Evolutionary conservation across 352 stramenopile genomes (phyloP).

Genomic region (Pythium folliculosum): DNA sequence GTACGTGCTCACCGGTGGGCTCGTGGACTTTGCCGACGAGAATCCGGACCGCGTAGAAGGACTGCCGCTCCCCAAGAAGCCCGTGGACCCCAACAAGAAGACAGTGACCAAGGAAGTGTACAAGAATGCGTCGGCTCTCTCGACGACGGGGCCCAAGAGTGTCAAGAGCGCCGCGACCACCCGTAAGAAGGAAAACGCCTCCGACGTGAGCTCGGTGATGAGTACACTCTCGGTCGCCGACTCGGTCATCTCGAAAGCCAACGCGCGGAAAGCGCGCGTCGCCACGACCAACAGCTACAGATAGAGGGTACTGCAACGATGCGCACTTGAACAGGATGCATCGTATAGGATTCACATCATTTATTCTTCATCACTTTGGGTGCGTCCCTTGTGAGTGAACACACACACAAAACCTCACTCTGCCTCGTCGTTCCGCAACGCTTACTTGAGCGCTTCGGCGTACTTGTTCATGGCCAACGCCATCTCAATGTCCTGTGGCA

Average conservation of each 20-base stretch:
- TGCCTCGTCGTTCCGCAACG: background rate
- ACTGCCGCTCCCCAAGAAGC: slow-evolving; percentile 52
- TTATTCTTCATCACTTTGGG: background rate
- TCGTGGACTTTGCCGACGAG: slow-evolving; percentile 66
- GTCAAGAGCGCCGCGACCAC: slow-evolving; percentile 54
- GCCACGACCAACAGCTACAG: slow-evolving; percentile 48
- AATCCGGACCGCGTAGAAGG: slow-evolving; percentile 72
- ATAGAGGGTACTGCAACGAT: slow-evolving; percentile 25
- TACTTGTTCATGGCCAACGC: slow-evolving; percentile 78
- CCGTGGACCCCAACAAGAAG: slow-evolving; percentile 57
- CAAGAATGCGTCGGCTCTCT: slow-evolving; percentile 46
- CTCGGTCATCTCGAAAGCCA: slow-evolving; percentile 76
- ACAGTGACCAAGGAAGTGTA: slow-evolving; percentile 49
- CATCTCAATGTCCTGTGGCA: slow-evolving; percentile 58
- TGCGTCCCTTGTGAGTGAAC: background rate
- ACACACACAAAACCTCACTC: background rate
- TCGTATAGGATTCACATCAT: background rate
- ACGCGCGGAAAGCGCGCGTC: slow-evolving; percentile 58
- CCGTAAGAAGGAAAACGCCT: slow-evolving; percentile 48
- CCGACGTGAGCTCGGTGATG: slow-evolving; percentile 62
- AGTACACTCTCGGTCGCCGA: slow-evolving; percentile 67
- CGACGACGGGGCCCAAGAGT: slow-evolving; percentile 42
- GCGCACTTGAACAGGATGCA: background rate
- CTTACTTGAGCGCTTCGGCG: slow-evolving; percentile 37
- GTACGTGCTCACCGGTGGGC: slow-evolving; percentile 70